Base-by-base conservation (phyloP, 805 yeast species). In the Metschnikowia koreensis region DNA sequence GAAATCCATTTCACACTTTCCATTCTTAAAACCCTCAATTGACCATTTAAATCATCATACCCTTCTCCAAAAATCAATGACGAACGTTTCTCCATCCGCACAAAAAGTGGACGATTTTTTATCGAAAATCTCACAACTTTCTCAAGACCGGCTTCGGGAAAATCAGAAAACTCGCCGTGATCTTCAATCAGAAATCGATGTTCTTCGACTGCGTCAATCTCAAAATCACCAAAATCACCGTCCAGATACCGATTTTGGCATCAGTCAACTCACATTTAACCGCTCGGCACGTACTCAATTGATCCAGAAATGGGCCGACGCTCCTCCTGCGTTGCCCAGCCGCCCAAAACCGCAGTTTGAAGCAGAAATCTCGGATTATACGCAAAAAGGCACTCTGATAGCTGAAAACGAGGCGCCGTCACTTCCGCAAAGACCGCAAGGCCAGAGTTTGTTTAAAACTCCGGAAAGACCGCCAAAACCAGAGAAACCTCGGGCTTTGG, bases 101-200 rank as follows among this genome's bases (percentile, higher is more conserved):
- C 56, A 63, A 28, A 67, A 68, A 39, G 77, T 74, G 12, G 70
- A 73, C 51, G 75, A 71, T 51, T 74, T 74, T 48, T 58, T 74
- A 38, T 60, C 69, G 9, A 63, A 63, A 36, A 55, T 73, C 17
- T 73, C 77, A 5, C 62, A 65, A 44, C 53, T 73, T 7, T 71
- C 76, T 1, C 76, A 69, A 48, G 69, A 68, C 11, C 57, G 69
- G 39, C 48, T 73, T 16, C 49, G 57, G 38, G 71, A 74, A 48
- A 75, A 69, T 55, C 71, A 68, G 28, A 64, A 66, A 43, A 60
- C 74, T 9, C 73, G 69, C 50, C 59, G 74, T 16, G 63, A 60
- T 10, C 60, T 73, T 3, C 48, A 49, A 33, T 8, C 17, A 6
- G 52, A 44, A 15, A 27, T 49, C 31, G 67, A 73, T 44, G 65